Conservation (phyloP, 306 rosid species). For the Quercus aquifolioides region DNA sequence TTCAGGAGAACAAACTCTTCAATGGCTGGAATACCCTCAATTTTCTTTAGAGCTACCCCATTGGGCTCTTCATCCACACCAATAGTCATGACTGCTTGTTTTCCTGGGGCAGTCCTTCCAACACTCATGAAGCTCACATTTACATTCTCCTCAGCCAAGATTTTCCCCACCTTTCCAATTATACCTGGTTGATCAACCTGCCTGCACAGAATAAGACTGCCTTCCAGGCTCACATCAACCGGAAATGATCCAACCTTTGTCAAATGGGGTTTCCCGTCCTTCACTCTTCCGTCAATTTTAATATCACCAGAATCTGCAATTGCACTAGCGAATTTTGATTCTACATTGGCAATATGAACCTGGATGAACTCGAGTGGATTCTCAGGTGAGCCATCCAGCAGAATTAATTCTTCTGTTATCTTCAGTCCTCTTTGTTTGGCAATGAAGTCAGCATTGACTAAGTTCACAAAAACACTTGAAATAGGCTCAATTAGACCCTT, state of each 20-base stretch:
- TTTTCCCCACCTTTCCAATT: constrained; percentile 83
- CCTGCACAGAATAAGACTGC: constrained; percentile 84
- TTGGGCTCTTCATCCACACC: constrained; percentile 91
- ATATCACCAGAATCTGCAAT: constrained; percentile 87
- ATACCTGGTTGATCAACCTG: constrained; percentile 99
- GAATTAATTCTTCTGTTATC: constrained; percentile 72
- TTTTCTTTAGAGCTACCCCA: constrained; percentile 68
- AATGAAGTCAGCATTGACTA: constrained; percentile 96
- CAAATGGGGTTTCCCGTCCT: constrained; percentile 86
- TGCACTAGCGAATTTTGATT: constrained; percentile 89
- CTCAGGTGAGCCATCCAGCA: constrained; percentile 89
- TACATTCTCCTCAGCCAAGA: constrained; percentile 86
- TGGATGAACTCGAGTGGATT: constrained; percentile 74
- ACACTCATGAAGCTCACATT: constrained; percentile 99
- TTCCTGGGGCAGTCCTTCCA: constrained; percentile 92
- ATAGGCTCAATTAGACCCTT: constrained; percentile 98
- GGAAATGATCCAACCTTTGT: constrained; percentile 93
- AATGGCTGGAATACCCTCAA: constrained; percentile 78
- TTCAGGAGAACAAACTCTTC: constrained; percentile 92
- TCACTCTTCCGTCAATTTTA: constrained; percentile 80
- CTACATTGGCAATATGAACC: constrained; percentile 95
- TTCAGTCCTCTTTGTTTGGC: constrained; percentile 95
- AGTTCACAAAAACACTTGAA: constrained; percentile 80
- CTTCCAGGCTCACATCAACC: constrained; percentile 94
- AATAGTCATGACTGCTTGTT: constrained; percentile 97